Conservation (phyloP, 768 basidiomycete species). For the Amanita rubescens region DNA sequence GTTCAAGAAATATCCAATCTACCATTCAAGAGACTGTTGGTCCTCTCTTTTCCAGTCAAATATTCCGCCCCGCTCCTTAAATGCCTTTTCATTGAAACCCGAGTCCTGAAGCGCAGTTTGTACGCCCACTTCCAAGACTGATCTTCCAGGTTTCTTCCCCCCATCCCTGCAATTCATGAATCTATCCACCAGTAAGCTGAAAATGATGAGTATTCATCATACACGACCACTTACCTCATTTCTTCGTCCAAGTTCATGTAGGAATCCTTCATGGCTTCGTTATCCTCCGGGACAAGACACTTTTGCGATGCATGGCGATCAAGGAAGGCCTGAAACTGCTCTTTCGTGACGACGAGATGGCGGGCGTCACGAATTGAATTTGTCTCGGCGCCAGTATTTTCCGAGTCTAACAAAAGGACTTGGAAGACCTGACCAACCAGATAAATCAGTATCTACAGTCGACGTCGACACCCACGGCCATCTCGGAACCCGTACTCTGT, state of each 20-base stretch:
- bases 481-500: too few relatives aligned
- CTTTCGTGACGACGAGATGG: slow-evolving; percentile 23
- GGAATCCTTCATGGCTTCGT: slow-evolving; percentile 30
- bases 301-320: slow-evolving; percentile 18
- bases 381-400: slow-evolving; percentile 14
- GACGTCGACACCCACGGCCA: too few relatives aligned
- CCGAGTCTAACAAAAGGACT: slow-evolving; percentile 16
- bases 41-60: slow-evolving; percentile 27
- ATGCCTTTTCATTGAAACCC: slow-evolving; percentile 25
- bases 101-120: slow-evolving; percentile 24
- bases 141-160: slow-evolving; percentile 22
- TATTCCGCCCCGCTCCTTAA: slow-evolving; percentile 24
- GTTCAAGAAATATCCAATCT: too few relatives aligned
- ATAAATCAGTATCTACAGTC: neutral
- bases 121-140: slow-evolving; percentile 28
- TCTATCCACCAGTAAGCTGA: slow-evolving; percentile 5
- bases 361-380: slow-evolving; percentile 14
- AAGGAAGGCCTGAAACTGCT: slow-evolving; percentile 27
- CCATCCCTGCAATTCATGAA: slow-evolving; percentile 26
- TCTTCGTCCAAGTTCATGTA: slow-evolving; percentile 29
- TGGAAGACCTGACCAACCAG: slow-evolving; percentile 15
- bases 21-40: too few relatives aligned
- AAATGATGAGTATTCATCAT: too few relatives aligned
- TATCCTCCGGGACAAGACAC: slow-evolving; percentile 28
- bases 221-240: slow-evolving; percentile 21